These are phyloP conservation scores for Acacia concinna DNA, from an alignment of 331 rosid species.

Conservation along the genomic window DNA sequence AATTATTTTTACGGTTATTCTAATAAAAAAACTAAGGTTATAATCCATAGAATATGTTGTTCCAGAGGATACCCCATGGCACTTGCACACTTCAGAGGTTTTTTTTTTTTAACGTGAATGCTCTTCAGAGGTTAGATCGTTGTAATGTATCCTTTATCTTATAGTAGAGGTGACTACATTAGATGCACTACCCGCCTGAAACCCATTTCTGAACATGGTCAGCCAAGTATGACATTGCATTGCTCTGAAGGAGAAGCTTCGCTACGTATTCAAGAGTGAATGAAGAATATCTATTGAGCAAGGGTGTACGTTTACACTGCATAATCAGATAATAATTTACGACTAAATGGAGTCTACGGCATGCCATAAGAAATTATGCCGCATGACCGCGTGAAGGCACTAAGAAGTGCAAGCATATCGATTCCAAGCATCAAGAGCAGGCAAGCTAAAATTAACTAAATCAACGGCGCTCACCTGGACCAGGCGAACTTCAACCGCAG, in stretches of 20 bases:
- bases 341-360: not conserved
- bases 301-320: not conserved
- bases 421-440: slow-evolving; percentile 24
- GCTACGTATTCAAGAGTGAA: not conserved
- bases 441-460: not conserved
- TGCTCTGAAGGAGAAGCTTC: slow-evolving; percentile 5
- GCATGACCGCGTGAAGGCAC: slow-evolving; percentile 19
- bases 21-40: not conserved
- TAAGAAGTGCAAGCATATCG: slow-evolving; percentile 8
- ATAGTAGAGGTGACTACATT: not conserved
- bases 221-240: slow-evolving; percentile 20
- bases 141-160: not conserved
- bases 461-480: slow-evolving; percentile 70
- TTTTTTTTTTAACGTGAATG: not conserved
- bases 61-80: slow-evolving; percentile 2
- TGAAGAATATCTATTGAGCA: not conserved
- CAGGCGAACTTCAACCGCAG: slow-evolving; percentile 92
- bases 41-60: not conserved
- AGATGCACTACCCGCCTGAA: not conserved
- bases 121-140: not conserved
- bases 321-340: not conserved
- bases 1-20: not conserved
- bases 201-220: slow-evolving; percentile 14
- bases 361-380: slow-evolving; percentile 13
- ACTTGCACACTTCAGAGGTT: not conserved